A percentile compares a stretch with the other conserved stretches of the same genome.
Conservation (phyloP, 192 early-diverging fungal species). For the Coemansia guatemalensis region DNA sequence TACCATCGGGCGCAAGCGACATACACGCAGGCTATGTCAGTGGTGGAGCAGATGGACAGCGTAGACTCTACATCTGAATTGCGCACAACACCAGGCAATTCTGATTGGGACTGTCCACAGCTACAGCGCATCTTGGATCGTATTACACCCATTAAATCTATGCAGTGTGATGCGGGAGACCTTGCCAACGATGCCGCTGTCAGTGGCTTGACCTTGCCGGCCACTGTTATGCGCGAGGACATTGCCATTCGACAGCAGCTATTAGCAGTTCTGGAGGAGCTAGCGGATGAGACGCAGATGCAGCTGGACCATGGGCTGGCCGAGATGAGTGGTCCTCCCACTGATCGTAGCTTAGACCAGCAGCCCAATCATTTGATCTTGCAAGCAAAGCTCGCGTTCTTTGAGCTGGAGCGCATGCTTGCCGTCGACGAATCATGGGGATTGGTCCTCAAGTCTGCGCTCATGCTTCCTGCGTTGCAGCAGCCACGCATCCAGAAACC, state of each 20-base stretch:
- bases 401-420: conserved; percentile 22
- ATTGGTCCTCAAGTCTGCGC: conserved; percentile 23
- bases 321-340: neutral
- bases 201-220: neutral
- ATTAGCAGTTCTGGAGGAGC: conserved; percentile 6
- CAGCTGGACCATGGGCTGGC: neutral
- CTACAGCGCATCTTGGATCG: conserved; percentile 21
- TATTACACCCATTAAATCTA: neutral
- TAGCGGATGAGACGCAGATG: neutral
- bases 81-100: neutral
- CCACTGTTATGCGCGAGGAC: conserved; percentile 26
- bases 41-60: conserved; percentile 6
- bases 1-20: conserved; percentile 7
- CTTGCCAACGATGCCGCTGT: neutral
- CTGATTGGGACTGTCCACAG: conserved; percentile 11
- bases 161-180: neutral
- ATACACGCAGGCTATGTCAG: conserved; percentile 16
- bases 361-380: conserved; percentile 28
- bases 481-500: conserved; percentile 20
- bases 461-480: conserved; percentile 30
- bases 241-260: conserved; percentile 19
- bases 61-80: neutral
- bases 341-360: conserved; percentile 26
- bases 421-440: conserved; percentile 8
- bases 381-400: conserved; percentile 29